These are phyloP conservation scores for Plasmodium coatneyi DNA, from an alignment of 169 alveolate genomes.

Conservation along the genomic window DNA sequence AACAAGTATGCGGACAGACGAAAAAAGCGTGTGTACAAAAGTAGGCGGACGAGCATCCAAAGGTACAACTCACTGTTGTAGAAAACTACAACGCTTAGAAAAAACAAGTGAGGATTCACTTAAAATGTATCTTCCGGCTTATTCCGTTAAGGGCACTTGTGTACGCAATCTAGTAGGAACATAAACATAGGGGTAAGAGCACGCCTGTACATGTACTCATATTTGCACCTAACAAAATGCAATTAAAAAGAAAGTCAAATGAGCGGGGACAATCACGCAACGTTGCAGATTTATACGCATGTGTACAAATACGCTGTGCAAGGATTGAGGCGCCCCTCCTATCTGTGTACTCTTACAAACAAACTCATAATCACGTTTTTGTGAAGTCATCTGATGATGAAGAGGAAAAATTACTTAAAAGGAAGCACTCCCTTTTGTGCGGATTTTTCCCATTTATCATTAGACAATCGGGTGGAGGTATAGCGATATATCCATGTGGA, in stretches of 20 bases:
- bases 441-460: not conserved
- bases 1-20: not conserved
- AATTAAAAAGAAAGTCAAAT: not conserved
- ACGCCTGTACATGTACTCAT: not conserved
- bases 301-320: slow-evolving; percentile 5
- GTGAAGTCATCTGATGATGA: not conserved
- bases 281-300: not conserved
- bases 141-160: not conserved
- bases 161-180: not conserved
- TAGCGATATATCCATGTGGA: not conserved
- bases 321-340: not conserved
- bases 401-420: not conserved
- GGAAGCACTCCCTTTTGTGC: not conserved
- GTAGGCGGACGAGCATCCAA: not conserved
- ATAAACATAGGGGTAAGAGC: not conserved
- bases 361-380: slow-evolving; percentile 14
- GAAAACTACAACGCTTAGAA: not conserved
- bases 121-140: not conserved
- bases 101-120: not conserved
- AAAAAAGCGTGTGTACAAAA: not conserved
- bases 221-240: not conserved
- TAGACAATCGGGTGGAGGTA: not conserved
- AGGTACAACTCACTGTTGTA: not conserved
- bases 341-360: slow-evolving; percentile 2
- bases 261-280: not conserved